phyloP scores from a whole-genome alignment of 1,139 yeast genomes.

The Yamadazyma blattariae region DNA sequence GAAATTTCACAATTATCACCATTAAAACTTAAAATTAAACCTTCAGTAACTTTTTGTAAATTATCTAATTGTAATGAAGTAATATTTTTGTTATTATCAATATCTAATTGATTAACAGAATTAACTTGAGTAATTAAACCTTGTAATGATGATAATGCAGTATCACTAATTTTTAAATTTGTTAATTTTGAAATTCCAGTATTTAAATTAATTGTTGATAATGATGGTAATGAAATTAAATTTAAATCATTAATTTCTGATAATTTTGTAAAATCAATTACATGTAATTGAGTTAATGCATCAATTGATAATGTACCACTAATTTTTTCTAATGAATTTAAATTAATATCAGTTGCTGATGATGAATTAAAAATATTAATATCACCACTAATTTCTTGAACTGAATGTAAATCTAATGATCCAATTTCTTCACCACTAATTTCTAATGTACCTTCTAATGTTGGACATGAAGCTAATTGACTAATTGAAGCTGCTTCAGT shows the following conservation, averaged over 20 bases:
- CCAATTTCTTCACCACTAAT: constrained; percentile 37
- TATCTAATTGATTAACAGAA: constrained; percentile 34
- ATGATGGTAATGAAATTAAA: constrained; percentile 44
- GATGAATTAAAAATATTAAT: constrained; percentile 39
- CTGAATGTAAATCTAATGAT: constrained; percentile 31
- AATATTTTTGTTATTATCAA: constrained; percentile 47
- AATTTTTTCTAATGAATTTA: constrained; percentile 30
- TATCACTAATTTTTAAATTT: constrained; percentile 38
- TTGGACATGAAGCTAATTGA: constrained; percentile 37
- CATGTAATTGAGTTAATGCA: constrained; percentile 41
- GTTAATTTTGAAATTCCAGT: constrained; percentile 34
- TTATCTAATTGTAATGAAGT: constrained; percentile 33
- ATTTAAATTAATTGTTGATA: constrained; percentile 37
- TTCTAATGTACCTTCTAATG: constrained; percentile 40
- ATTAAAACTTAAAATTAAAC: constrained; percentile 43
- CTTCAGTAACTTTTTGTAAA: constrained; percentile 33
- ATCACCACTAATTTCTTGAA: constrained; percentile 34
- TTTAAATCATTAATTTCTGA: constrained; percentile 28
- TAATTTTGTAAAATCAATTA: constrained; percentile 36
- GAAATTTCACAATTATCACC: constrained; percentile 38
- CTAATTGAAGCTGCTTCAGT: constrained; percentile 37
- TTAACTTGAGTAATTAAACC: constrained; percentile 34
- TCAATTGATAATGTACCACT: constrained; percentile 36
- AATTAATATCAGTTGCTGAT: constrained; percentile 34
- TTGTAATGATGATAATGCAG: constrained; percentile 39